phyloP scores from a whole-genome alignment of 2,329 filamentous ascomycete species.

The Talaromyces albobiverticillius region DNA sequence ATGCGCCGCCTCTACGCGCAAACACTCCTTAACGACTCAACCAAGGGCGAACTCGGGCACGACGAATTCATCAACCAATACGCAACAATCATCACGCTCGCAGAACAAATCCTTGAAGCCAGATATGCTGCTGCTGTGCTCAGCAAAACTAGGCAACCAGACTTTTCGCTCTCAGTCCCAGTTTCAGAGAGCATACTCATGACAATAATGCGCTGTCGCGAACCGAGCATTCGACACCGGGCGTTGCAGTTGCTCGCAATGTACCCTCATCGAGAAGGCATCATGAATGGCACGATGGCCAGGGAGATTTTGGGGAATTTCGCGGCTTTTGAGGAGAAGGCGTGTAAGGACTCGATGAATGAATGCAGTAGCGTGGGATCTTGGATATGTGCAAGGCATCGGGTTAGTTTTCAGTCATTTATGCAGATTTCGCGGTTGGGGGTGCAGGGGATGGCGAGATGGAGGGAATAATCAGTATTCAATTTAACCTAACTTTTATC shows the following conservation, averaged over 20 bases:
- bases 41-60: constrained; percentile 1
- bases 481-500: too few relatives aligned
- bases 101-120: background rate
- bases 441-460: background rate
- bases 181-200: background rate
- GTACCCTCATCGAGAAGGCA: constrained; percentile 4
- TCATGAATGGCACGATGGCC: background rate
- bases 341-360: background rate
- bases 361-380: background rate
- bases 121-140: background rate
- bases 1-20: background rate
- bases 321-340: background rate
- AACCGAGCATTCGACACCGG: background rate
- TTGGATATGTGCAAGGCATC: constrained; percentile 6
- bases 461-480: background rate
- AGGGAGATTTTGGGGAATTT: background rate
- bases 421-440: background rate
- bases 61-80: constrained; percentile 1
- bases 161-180: background rate
- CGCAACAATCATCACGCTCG: background rate
- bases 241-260: background rate
- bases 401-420: background rate
- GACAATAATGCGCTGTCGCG: background rate
- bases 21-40: background rate
- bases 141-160: background rate